phyloP scores from a whole-genome alignment of 139 green algal species.

The Haematococcus sp. region DNA sequence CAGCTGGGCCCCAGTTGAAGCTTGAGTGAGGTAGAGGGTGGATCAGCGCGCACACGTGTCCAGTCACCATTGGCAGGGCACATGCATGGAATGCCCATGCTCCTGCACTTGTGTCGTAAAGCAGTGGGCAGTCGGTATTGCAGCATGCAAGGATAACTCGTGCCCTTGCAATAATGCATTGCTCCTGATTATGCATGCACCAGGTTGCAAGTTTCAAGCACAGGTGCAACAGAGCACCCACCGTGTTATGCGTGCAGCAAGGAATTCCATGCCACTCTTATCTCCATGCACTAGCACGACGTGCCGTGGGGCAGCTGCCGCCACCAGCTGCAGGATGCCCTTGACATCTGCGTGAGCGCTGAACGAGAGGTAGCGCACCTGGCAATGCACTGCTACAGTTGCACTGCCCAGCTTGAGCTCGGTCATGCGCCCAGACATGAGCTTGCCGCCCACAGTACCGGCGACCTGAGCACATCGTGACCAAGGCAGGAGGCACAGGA shows the following conservation, averaged over 20 bases:
- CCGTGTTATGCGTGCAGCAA: constrained; percentile 15
- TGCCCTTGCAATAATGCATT: not conserved
- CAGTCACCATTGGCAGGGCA: constrained; percentile 7
- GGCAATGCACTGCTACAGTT: constrained; percentile 39
- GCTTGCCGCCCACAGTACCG: constrained; percentile 44
- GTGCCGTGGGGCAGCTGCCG: constrained; percentile 34
- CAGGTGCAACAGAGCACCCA: not conserved
- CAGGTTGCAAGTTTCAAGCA: not conserved
- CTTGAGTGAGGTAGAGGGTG: not conserved
- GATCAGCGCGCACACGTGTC: not conserved
- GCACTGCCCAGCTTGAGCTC: constrained; percentile 26
- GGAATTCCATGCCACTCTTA: constrained; percentile 62
- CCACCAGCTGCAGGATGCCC: constrained; percentile 64
- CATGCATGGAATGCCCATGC: not conserved
- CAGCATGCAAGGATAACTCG: not conserved
- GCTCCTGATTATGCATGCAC: not conserved
- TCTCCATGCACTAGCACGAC: constrained; percentile 79
- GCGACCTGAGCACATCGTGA: constrained; percentile 12
- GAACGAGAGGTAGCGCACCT: constrained; percentile 63
- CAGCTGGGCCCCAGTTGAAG: not conserved
- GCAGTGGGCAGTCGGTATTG: not conserved
- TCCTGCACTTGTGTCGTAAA: not conserved
- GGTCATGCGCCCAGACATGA: constrained; percentile 9
- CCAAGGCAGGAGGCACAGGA: no score
- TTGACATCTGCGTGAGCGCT: constrained; percentile 67